A percentile compares a stretch with the other conserved stretches of the same genome.
Evolutionary conservation across 2,329 filamentous ascomycete species (phyloP).

Genomic region (Parascedosporium putredinis): DNA sequence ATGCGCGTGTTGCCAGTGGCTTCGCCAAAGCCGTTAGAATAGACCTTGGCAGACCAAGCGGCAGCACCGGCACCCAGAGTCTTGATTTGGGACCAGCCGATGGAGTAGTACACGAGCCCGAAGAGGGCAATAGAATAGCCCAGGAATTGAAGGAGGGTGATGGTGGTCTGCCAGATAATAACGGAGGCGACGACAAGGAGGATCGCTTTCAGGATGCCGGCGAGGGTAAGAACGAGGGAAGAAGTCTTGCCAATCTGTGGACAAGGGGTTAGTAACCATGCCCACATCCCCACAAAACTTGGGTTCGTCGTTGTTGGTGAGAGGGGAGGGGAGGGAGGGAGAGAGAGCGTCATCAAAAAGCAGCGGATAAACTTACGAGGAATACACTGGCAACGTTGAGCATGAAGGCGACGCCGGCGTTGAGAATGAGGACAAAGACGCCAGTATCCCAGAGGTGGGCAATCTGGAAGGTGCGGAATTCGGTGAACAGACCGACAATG

Average conservation of each 20-base stretch:
- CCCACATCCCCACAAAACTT: background rate
- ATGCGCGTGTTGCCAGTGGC: constrained; percentile 13
- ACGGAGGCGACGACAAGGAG: constrained; percentile 69
- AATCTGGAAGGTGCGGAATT: constrained; percentile 55
- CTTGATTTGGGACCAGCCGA: constrained; percentile 20
- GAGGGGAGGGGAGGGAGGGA: background rate
- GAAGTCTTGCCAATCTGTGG: constrained; percentile 77
- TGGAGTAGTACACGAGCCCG: constrained; percentile 41
- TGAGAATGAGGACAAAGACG: constrained; percentile 53
- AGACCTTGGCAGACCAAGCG: constrained; percentile 12
- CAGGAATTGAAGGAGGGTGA: constrained; percentile 60
- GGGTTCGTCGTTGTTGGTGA: too few relatives aligned
- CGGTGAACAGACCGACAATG: constrained; percentile 56
- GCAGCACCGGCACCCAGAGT: constrained; percentile 8
- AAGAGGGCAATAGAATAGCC: constrained; percentile 63
- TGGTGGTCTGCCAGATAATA: constrained; percentile 65
- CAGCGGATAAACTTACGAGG: constrained; percentile 48
- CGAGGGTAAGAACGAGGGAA: constrained; percentile 74
- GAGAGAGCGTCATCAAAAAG: background rate
- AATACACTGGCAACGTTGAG: constrained; percentile 81
- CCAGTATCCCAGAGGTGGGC: constrained; percentile 57
- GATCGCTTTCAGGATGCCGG: constrained; percentile 80
- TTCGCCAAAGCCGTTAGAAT: constrained; percentile 13
- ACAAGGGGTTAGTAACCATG: background rate
- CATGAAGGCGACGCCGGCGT: constrained; percentile 69